Base-by-base conservation (phyloP, 2,329 filamentous ascomycete species). In the Penicillium sp. region DNA sequence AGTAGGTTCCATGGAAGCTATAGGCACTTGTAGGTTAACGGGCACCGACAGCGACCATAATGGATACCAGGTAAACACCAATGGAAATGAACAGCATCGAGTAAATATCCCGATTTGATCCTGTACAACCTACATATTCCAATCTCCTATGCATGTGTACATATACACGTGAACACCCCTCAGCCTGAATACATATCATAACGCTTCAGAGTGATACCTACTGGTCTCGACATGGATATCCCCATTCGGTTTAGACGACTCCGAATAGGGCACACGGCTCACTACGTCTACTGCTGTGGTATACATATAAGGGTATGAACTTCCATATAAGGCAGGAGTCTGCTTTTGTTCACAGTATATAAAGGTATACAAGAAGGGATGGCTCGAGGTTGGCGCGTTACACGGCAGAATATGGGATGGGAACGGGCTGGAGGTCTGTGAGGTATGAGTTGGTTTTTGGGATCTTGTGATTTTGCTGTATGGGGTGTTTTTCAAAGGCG, bases 351-450 rank as follows among this genome's bases (percentile, higher is more conserved):
- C 5, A 22, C 5, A 22, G 19, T 3, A 5, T 22, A 22, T 22
- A n/a, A n/a, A 22, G 19, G 22, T 29, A 35, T 25, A n/a, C n/a
- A 13, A 13, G 25, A 33, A 31, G 38, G 31, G 28, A 12, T 12
- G 13, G 13, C 27, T 13, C n/a, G 16, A 36, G 25, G 30, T 11
- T 12, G 25, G 14, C 18, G 29, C 7, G 38, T 48, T 30, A 39
- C n/a, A 43, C 46, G 27, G 19, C 22, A 22, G 25, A 16, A 34
- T 30, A 12, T 22, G 16, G 25, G 14, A 31, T 43, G 39, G 16
- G 25, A 48, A 48, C 25, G 11, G 12, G n/a, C n/a, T n/a, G n/a
- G 13, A 31, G 38, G 46, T 43, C 45, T 48, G 45, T 47, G 45
- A 31, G n/a, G 31, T 29, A n/a, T 22, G 3, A 10, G n/a, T 18